A percentile compares a stretch with the other conserved stretches of the same genome.
Evolutionary conservation across 306 rosid genomes (phyloP).

Genomic region (Acacia crassicarpa): DNA sequence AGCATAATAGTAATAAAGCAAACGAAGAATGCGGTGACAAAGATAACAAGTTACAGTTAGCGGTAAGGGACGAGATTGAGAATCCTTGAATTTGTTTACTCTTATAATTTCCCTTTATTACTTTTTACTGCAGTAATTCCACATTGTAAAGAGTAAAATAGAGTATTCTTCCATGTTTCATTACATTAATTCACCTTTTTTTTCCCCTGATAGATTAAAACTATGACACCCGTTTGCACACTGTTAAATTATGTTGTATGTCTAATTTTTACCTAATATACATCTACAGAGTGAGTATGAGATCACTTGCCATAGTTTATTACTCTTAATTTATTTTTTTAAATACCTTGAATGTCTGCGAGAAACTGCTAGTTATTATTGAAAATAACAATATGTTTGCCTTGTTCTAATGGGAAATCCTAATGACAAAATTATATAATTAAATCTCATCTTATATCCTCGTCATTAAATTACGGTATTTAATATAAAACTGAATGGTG

Average conservation of each 20-base stretch:
- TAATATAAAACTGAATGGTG: not conserved
- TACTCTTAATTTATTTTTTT: too few species aligned
- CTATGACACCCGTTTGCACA: not conserved
- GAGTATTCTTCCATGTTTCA: not conserved
- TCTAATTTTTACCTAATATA: not conserved
- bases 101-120: not conserved
- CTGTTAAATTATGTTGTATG: not conserved
- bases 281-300: not conserved
- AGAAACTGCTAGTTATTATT: too few species aligned
- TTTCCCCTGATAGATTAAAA: too few species aligned
- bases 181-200: not conserved
- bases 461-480: not conserved
- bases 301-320: too few species aligned
- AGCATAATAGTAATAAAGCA: not conserved
- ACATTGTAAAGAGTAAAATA: not conserved
- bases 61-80: not conserved
- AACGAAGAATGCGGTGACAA: slow-evolving; percentile 26
- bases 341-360: not conserved
- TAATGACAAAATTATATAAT: not conserved
- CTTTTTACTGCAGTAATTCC: not conserved
- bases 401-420: not conserved
- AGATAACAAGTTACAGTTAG: slow-evolving; percentile 34
- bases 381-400: not conserved
- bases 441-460: not conserved
- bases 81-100: slow-evolving; percentile 1